Percentiles rank a stretch among this genome's conserved stretches.
phyloP scores from a whole-genome alignment of 1,284 basidiomycete genomes.

The Naganishia sp. region DNA sequence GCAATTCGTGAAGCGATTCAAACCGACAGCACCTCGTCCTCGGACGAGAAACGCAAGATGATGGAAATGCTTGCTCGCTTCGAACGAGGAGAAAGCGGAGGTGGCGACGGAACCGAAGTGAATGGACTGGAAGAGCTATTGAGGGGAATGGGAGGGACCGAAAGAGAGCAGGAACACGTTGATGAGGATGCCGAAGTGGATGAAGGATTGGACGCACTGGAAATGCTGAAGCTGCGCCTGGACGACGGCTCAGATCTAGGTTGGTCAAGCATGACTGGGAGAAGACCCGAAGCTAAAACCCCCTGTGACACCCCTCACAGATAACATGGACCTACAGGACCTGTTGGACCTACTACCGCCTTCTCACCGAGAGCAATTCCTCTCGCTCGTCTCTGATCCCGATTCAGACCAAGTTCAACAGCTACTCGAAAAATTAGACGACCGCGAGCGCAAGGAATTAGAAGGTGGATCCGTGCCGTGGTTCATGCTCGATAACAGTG shows the following conservation, averaged over 20 bases:
- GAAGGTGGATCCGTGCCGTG: conserved; percentile 16
- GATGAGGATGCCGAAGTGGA: conserved; percentile 41
- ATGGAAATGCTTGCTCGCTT: conserved; percentile 51
- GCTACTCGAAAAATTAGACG: conserved; percentile 40
- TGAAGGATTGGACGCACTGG: conserved; percentile 40
- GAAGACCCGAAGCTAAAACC: background rate
- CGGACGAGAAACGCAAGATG: conserved; percentile 50
- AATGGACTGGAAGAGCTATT: conserved; percentile 37
- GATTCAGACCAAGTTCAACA: conserved; percentile 43
- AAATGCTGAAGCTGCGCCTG: conserved; percentile 27
- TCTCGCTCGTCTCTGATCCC: conserved; percentile 45
- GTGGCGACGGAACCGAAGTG: conserved; percentile 31
- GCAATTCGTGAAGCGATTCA: conserved; percentile 46
- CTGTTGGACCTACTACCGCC: conserved; percentile 49
- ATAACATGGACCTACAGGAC: conserved; percentile 48
- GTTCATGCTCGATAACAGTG: conserved; percentile 7
- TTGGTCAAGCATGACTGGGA: conserved; percentile 33
- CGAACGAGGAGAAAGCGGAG: conserved; percentile 39
- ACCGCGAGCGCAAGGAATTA: conserved; percentile 36
- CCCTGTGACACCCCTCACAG: conserved; percentile 34
- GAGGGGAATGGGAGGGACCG: conserved; percentile 31
- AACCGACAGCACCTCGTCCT: conserved; percentile 40
- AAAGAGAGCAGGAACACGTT: conserved; percentile 33
- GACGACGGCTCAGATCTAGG: conserved; percentile 48
- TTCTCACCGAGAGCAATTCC: conserved; percentile 47